These are phyloP conservation scores for Verticillium zaregamsianum DNA, from an alignment of 2,329 filamentous ascomycete genomes.

Conservation along the genomic window DNA sequence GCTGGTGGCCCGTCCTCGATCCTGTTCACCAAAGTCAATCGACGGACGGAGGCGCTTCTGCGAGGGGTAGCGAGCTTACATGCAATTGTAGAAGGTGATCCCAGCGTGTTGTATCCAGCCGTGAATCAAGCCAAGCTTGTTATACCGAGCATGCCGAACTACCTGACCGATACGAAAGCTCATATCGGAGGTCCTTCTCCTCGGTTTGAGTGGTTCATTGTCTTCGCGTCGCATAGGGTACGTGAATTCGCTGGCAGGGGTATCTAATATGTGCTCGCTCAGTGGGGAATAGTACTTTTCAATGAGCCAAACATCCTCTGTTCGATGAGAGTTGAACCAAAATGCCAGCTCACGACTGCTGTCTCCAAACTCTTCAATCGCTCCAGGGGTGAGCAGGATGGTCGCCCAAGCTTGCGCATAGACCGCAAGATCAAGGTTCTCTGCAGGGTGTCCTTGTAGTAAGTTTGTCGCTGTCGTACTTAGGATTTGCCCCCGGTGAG, in stretches of 20 bases:
- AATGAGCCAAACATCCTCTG: conserved; percentile 69
- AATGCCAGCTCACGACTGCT: conserved; percentile 12
- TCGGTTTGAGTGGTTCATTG: conserved; percentile 30
- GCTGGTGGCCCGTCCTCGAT: conserved; percentile 4
- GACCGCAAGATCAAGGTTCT: conserved; percentile 53
- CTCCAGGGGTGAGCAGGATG: conserved; percentile 45
- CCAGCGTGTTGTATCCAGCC: conserved; percentile 67
- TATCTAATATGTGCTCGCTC: conserved; percentile 35
- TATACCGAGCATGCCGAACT: conserved; percentile 77
- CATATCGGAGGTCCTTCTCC: conserved; percentile 20
- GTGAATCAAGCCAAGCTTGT: conserved; percentile 75
- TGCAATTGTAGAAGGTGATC: conserved; percentile 68
- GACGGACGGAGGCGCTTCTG: neutral
- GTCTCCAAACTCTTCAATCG: conserved; percentile 10
- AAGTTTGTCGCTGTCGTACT: conserved; percentile 17
- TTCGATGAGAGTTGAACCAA: conserved; percentile 41
- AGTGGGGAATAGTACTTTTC: conserved; percentile 64
- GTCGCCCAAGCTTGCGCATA: conserved; percentile 74
- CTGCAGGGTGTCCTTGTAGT: conserved; percentile 42
- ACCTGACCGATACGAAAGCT: conserved; percentile 72
- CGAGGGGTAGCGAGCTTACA: conserved; percentile 56
- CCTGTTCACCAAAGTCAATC: neutral
- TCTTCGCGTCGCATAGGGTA: conserved; percentile 41
- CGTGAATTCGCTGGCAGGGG: conserved; percentile 8
- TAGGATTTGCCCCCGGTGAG: neutral